phyloP scores from a whole-genome alignment of 306 rosid genomes.

The Rosa rugosa region DNA sequence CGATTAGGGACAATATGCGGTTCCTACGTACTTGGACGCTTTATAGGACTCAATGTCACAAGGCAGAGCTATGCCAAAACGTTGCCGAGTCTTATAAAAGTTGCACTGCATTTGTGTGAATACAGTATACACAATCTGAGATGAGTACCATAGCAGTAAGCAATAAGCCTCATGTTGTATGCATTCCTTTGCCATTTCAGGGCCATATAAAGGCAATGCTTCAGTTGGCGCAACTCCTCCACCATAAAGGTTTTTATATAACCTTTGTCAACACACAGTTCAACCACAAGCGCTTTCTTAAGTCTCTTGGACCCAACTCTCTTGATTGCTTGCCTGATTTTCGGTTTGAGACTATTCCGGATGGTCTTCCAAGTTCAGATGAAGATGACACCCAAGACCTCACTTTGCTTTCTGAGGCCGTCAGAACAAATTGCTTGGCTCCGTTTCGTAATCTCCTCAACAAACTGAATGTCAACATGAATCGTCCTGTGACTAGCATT shows the following conservation, averaged over 20 bases:
- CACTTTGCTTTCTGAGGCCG: neutral
- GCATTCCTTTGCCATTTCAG: neutral
- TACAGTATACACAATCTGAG: neutral
- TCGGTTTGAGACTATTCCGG: neutral
- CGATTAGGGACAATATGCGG: neutral
- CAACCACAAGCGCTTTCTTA: neutral
- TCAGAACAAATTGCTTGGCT: neutral
- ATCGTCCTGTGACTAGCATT: slow-evolving; percentile 6
- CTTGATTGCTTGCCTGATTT: neutral
- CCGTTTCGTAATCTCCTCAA: neutral
- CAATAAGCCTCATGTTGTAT: slow-evolving; percentile 8
- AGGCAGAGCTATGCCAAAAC: neutral
- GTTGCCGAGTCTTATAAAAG: neutral
- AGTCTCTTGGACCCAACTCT: neutral
- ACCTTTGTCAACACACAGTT: slow-evolving; percentile 10
- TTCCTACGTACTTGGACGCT: neutral
- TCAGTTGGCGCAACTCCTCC: neutral
- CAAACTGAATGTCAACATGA: neutral
- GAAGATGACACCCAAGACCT: neutral
- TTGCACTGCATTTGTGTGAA: neutral
- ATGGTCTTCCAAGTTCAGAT: slow-evolving; percentile 9
- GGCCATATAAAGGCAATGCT: slow-evolving; percentile 19
- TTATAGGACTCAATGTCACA: neutral
- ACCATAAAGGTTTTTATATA: neutral
- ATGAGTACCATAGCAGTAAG: neutral